Evolutionary conservation across 2,329 filamentous ascomycete genomes (phyloP).

Genomic region (Epichloe typhina): DNA sequence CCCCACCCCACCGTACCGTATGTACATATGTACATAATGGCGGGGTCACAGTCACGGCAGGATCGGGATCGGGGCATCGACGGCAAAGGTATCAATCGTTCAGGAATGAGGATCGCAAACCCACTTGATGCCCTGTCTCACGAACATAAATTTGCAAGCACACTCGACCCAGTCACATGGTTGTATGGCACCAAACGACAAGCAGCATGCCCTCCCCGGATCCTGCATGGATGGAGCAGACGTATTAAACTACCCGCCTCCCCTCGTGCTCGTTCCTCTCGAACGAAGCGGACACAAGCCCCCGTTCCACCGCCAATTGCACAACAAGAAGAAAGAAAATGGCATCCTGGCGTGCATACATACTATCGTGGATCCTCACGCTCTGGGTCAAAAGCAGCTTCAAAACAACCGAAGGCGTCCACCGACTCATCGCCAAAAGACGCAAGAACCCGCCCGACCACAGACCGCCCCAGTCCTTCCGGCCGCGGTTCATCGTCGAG

Average conservation of each 20-base stretch:
- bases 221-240: background rate
- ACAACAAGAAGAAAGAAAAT: constrained; percentile 5
- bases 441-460: constrained; percentile 10
- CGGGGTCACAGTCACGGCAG: constrained; percentile 11
- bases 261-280: no score
- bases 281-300: no score
- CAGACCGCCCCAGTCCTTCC: constrained; percentile 13
- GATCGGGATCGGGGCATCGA: background rate
- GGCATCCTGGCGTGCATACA: constrained; percentile 15
- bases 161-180: no score
- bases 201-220: background rate
- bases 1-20: no score
- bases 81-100: no score
- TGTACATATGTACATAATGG: constrained; percentile 15
- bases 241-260: background rate
- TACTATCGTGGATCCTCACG: constrained; percentile 17
- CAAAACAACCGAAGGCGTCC: constrained; percentile 13
- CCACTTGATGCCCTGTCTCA: no score
- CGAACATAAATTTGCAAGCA: no score
- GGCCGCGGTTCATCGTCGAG: constrained; percentile 14
- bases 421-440: constrained; percentile 12
- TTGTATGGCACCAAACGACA: no score
- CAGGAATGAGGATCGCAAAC: no score
- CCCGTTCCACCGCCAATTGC: background rate
- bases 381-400: constrained; percentile 14